These are phyloP conservation scores for Omphalotus olearius DNA, from an alignment of 1,284 basidiomycete genomes.

Conservation along the genomic window DNA sequence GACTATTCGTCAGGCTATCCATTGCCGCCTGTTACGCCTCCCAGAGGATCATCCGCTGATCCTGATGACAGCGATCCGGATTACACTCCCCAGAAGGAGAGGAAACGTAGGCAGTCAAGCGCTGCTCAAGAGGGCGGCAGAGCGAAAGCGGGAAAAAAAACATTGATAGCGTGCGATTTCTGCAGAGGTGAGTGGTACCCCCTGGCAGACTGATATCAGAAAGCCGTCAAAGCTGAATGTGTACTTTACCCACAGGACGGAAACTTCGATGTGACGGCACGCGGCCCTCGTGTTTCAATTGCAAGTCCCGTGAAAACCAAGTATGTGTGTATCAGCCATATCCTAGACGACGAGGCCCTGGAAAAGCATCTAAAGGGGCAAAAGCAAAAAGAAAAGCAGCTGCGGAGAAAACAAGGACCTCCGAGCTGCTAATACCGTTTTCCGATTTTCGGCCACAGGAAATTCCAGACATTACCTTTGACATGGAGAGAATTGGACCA, in stretches of 20 bases:
- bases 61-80: slow-evolving; percentile 15
- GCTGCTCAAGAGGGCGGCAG: too few relatives aligned
- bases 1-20: slow-evolving; percentile 5
- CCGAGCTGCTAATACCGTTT: slow-evolving; percentile 11
- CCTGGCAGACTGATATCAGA: slow-evolving; percentile 14
- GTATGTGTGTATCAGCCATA: slow-evolving; percentile 51
- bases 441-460: not conserved
- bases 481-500: not conserved
- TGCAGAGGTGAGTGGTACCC: slow-evolving; percentile 54
- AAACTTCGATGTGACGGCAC: slow-evolving; percentile 69
- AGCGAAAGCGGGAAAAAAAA: slow-evolving; percentile 39
- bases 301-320: slow-evolving; percentile 38
- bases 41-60: slow-evolving; percentile 12
- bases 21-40: not conserved
- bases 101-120: slow-evolving; percentile 19
- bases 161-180: slow-evolving; percentile 63
- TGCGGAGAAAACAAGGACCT: slow-evolving; percentile 5
- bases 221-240: not conserved
- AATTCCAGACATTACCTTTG: not conserved
- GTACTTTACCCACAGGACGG: slow-evolving; percentile 40
- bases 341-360: slow-evolving; percentile 63
- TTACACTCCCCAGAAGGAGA: not conserved
- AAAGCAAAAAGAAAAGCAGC: slow-evolving; percentile 28
- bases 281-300: slow-evolving; percentile 57
- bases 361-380: slow-evolving; percentile 55